These are phyloP conservation scores for Chaetomiaceae sp. DNA, from an alignment of 2,329 filamentous ascomycete genomes.

Conservation along the genomic window DNA sequence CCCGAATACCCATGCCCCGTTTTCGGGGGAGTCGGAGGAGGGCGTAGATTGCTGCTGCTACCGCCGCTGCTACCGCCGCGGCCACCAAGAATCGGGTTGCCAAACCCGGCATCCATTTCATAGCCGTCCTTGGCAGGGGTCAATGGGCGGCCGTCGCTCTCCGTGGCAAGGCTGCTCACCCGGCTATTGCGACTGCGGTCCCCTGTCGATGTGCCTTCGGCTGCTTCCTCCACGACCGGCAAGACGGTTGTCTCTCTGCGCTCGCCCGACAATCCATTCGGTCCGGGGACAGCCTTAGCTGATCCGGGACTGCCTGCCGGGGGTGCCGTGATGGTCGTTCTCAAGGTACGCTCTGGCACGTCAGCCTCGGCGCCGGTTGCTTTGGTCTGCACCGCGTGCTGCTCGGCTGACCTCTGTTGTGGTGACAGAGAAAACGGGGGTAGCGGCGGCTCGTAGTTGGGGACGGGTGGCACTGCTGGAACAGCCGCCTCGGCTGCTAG, in stretches of 20 bases:
- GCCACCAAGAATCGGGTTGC: slow-evolving; percentile 31
- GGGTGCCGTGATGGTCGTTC: slow-evolving; percentile 28
- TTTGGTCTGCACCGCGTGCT: slow-evolving; percentile 24
- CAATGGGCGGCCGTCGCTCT: slow-evolving; percentile 33
- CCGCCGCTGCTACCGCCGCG: slow-evolving; percentile 13
- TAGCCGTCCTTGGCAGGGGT: slow-evolving; percentile 40
- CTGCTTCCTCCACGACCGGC: slow-evolving; percentile 87
- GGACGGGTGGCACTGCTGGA: slow-evolving; percentile 38
- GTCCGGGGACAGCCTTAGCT: slow-evolving; percentile 25
- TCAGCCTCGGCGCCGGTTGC: slow-evolving; percentile 41
- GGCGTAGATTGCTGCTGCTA: slow-evolving; percentile 9
- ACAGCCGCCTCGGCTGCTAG: slow-evolving; percentile 46
- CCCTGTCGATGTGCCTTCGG: slow-evolving; percentile 65
- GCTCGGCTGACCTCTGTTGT: slow-evolving; percentile 29
- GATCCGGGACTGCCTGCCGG: background rate
- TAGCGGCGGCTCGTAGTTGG: slow-evolving; percentile 42
- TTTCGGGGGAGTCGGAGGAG: slow-evolving; percentile 46
- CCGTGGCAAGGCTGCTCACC: slow-evolving; percentile 33
- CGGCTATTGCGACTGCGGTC: slow-evolving; percentile 51
- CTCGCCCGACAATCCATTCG: slow-evolving; percentile 32
- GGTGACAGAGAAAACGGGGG: slow-evolving; percentile 31
- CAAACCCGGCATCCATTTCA: slow-evolving; percentile 30
- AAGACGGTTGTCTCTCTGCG: slow-evolving; percentile 52
- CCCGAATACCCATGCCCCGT: slow-evolving; percentile 32
- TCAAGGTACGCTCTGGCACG: slow-evolving; percentile 58